Evolutionary conservation across 2,329 filamentous ascomycete species (phyloP).

Genomic region (Aureobasidium mangrovei): DNA sequence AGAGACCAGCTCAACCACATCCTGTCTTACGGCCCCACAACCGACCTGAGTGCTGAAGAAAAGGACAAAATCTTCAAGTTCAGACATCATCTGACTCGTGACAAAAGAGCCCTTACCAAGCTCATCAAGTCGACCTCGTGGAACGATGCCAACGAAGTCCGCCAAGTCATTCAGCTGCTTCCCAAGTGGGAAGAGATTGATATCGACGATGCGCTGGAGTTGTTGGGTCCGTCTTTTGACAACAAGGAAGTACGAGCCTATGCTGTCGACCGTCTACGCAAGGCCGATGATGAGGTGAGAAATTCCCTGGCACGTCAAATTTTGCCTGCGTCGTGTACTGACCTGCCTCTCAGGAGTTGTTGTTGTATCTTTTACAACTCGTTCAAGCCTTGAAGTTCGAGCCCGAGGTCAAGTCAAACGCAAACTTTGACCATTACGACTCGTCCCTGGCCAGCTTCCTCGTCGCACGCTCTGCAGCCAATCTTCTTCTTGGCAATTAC

Average conservation of each 20-base stretch:
- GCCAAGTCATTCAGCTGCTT: conserved; percentile 82
- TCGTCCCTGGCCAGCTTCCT: conserved; percentile 86
- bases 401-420: conserved; percentile 54
- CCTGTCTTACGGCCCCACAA: conserved; percentile 85
- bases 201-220: conserved; percentile 88
- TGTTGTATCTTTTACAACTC: conserved; percentile 84
- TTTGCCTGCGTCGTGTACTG: not conserved
- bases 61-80: conserved; percentile 98
- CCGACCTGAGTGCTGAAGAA: conserved; percentile 78
- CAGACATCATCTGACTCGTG: conserved; percentile 82
- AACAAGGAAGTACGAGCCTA: conserved; percentile 83
- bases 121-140: conserved; percentile 98
- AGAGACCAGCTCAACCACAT: conserved; percentile 87
- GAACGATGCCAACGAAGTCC: conserved; percentile 74
- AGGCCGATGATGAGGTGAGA: conserved; percentile 67
- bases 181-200: conserved; percentile 95
- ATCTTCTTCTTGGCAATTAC: conserved; percentile 87
- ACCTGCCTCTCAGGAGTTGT: conserved; percentile 48
- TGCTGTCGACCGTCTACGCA: conserved; percentile 82
- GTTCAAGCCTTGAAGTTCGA: conserved; percentile 96
- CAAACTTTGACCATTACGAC: conserved; percentile 46
- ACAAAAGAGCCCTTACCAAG: conserved; percentile 82
- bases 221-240: conserved; percentile 86
- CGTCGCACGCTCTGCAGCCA: conserved; percentile 76
- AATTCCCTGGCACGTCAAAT: not conserved